Base-by-base conservation (phyloP, 169 alveolate genomes). In the Eimeria mitis region DNA sequence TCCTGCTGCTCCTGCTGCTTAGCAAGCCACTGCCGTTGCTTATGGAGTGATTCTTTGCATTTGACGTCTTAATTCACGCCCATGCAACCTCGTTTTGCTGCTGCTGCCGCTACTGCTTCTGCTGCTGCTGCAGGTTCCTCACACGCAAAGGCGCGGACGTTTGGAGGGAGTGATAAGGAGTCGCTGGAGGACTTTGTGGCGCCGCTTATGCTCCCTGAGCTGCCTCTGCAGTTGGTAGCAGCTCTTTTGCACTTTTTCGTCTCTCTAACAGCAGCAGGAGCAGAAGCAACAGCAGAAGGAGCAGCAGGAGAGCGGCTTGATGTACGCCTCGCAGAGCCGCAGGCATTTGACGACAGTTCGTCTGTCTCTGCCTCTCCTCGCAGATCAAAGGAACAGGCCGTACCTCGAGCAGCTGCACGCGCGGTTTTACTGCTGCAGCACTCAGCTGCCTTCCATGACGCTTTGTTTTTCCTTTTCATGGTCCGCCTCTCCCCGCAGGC, bases 181-280 rank as follows among this genome's bases (percentile, higher is more conserved):
- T 85, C 92, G 44, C 63, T 85, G 40, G 92, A 85, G n/a, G 92
- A 85, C 13, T 85, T 85, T n/a, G 92, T 63, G 21, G 65, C 92
- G 47, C 92, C 92, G 63, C 81, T 85, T 28, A 81, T 85, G 81
- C 92, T 85, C 16, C 92, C 83, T 37, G 83, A 85, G 76, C 47
- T 85, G 44, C 92, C 92, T 28, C 79, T 85, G 92, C 92, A 85
- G 81, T 71, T 85, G 65, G 75, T 85, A 37, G 92, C 92, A 25
- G 76, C 92, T 19, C 31, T 85, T 1, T 49, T 85, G 81, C 92
- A 44, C 79, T 61, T 85, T 42, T 47, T 85, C 14, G 92, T 42
- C 0, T 85, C 92, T 40, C 65, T 85, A 11, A 85, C 92, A 7
- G 81, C 61, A 40, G 65, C 92, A 61, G 75, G 83, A 85, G 92